phyloP scores from a whole-genome alignment of 257 asterid species.

The Striga asiatica region DNA sequence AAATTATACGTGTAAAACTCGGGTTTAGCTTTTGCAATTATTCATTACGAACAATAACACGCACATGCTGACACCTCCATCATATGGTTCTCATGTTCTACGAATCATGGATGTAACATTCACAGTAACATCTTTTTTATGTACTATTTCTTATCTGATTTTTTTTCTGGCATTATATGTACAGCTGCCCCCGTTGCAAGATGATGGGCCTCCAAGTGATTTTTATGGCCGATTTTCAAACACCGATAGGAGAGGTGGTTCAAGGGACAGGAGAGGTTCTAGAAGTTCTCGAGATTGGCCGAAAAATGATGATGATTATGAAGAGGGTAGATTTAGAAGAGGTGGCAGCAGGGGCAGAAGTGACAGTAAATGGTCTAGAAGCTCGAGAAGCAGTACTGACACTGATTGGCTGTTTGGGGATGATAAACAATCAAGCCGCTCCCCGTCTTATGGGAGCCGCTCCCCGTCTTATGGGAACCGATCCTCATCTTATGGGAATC shows the following conservation, averaged over 20 bases:
- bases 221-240: slow-evolving; percentile 62
- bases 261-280: slow-evolving; percentile 40
- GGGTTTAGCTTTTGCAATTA: not conserved
- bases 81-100: too few species aligned
- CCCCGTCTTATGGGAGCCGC: slow-evolving; percentile 36
- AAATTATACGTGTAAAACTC: too few species aligned
- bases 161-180: not conserved
- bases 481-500: slow-evolving; percentile 23
- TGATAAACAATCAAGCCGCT: slow-evolving; percentile 34
- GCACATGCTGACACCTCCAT: too few species aligned
- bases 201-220: slow-evolving; percentile 73
- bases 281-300: slow-evolving; percentile 49
- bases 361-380: slow-evolving; percentile 28
- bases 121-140: not conserved
- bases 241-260: slow-evolving; percentile 44
- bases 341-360: slow-evolving; percentile 34
- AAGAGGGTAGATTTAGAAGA: slow-evolving; percentile 17
- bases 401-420: slow-evolving; percentile 59
- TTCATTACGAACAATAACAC: not conserved
- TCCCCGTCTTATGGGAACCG: slow-evolving; percentile 18
- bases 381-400: slow-evolving; percentile 35
- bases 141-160: not conserved
- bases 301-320: slow-evolving; percentile 17
- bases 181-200: slow-evolving; percentile 87
- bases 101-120: too few species aligned